phyloP scores from a whole-genome alignment of 73 alveolate genomes.

The Loxodes magnus region DNA sequence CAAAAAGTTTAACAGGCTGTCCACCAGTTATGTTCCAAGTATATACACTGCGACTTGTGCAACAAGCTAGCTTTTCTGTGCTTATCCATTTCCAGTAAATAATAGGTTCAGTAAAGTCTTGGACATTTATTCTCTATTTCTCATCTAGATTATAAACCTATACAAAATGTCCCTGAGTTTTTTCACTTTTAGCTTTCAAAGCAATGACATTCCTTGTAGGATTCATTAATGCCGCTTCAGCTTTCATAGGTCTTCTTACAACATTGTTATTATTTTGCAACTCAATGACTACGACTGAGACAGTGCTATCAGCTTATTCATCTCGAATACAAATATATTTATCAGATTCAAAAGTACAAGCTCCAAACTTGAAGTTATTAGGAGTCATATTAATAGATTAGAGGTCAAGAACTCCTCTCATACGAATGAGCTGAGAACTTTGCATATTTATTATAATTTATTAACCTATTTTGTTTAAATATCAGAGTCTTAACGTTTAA shows the following conservation, averaged over 20 bases:
- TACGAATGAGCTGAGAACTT: too few species aligned
- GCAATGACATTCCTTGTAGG: conserved; percentile 86
- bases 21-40: conserved; percentile 36
- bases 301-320: conserved; percentile 36
- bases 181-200: conserved; percentile 73
- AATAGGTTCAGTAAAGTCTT: conserved; percentile 56
- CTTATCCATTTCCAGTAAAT: conserved; percentile 72
- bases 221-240: conserved; percentile 94
- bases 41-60: conserved; percentile 57
- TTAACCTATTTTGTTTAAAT: too few species aligned
- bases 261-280: conserved; percentile 37
- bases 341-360: conserved; percentile 80
- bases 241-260: conserved; percentile 89
- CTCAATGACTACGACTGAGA: conserved; percentile 27
- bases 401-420: neutral
- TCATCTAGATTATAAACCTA: conserved; percentile 64
- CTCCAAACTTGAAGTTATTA: conserved; percentile 70
- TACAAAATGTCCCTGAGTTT: conserved; percentile 32
- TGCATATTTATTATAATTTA: too few species aligned
- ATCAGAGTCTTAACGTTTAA: too few species aligned
- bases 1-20: conserved; percentile 13
- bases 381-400: conserved; percentile 67
- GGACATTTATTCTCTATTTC: conserved; percentile 51
- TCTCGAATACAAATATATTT: conserved; percentile 86
- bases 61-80: conserved; percentile 46